Evolutionary conservation across 2,329 filamentous ascomycete genomes (phyloP), one percentile per base, ranked within the genome.

Genomic region (Corinectria fuckeliana): DNA sequence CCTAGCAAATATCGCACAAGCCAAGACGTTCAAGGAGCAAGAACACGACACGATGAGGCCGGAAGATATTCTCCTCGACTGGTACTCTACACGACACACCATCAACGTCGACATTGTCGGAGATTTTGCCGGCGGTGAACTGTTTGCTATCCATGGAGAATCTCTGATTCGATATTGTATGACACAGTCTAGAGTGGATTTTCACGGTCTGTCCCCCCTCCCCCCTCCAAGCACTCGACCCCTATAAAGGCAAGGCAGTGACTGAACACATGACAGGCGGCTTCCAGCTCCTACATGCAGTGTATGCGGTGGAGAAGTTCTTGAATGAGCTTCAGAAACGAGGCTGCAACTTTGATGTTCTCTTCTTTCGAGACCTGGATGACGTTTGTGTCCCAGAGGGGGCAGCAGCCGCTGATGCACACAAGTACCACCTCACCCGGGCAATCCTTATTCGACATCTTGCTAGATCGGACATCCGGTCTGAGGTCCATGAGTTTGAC

Each of bases 61-160:
- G 4, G 30, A 41, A 25, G 30, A 58, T 28, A 18, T 25, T 44
- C 53, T 63, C 9, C 58, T 56, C 14, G 47, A 55, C 3, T 64
- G 50, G 59, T 66, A 61, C 41, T 16, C 52, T 9, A 45, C 49
- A 10, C 51, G 39, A 21, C 47, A 14, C 5, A 56, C 54, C 5
- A 51, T 61, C 41, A 64, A 56, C 9, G 80, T 91, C 25, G 88
- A 91, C 65, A 82, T 93, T 2, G 85, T 92, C 4, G 89, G 90
- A 38, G 91, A 93, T 70, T 93, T 91, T 74, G 89, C 88, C 3
- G 90, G 91, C 20, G 86, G 85, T 60, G 90, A 92, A 70, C 80
- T 89, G 10, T 93, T 92, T 71, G 77, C 89, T 20, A 82, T 93
- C 26, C 88, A 93, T 63, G 90, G 90, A 26, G 89, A 93, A 68